These are phyloP conservation scores for Atkinsonella texensis DNA, from an alignment of 2,329 filamentous ascomycete genomes.

Conservation along the genomic window DNA sequence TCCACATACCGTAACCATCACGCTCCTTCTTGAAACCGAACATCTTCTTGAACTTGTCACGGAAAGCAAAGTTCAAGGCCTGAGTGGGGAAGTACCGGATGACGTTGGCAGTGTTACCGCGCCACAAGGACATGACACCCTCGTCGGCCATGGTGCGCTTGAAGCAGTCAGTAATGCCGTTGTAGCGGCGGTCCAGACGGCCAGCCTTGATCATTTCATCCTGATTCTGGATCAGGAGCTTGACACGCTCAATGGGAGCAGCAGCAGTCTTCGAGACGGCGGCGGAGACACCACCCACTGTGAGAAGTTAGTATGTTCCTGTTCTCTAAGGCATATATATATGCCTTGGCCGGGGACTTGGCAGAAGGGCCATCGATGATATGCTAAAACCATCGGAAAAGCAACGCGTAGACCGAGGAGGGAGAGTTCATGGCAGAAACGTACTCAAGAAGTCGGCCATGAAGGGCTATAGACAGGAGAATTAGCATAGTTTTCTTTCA, in stretches of 20 bases:
- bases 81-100: conserved; percentile 99
- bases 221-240: conserved; percentile 99
- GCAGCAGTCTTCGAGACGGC: conserved; percentile 99
- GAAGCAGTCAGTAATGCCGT: conserved; percentile 93
- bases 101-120: conserved; percentile 99
- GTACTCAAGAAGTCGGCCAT: conserved; percentile 97
- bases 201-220: conserved; percentile 99
- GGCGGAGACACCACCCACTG: conserved; percentile 99
- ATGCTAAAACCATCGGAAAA: conserved; percentile 1
- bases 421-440: conserved; percentile 29
- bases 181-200: conserved; percentile 96
- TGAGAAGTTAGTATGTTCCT: conserved; percentile 12
- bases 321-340: neutral
- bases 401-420: neutral
- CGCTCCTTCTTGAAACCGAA: conserved; percentile 99
- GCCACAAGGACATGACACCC: conserved; percentile 92
- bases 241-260: conserved; percentile 99
- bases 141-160: conserved; percentile 77
- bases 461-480: conserved; percentile 55
- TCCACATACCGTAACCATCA: conserved; percentile 98
- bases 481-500: conserved; percentile 19
- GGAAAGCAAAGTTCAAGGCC: conserved; percentile 99
- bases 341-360: conserved; percentile 1
- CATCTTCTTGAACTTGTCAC: conserved; percentile 99
- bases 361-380: neutral